Evolutionary conservation across 2,329 filamentous ascomycete genomes (phyloP), one percentile per base, ranked within the genome.

Genomic region (Penicillium vulpinum): DNA sequence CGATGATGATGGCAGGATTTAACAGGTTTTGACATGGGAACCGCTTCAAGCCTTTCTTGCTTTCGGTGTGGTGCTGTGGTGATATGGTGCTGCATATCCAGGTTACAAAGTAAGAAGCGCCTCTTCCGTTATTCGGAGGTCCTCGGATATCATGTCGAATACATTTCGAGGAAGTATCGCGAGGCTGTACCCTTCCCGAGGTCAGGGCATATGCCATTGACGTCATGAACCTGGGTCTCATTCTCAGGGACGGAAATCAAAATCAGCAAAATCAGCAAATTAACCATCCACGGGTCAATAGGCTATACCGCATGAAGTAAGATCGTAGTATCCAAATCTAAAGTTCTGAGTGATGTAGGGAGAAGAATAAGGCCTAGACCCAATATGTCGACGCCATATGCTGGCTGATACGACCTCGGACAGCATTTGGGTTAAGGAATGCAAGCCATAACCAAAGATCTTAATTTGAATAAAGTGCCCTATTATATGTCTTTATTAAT

Each of bases 181-280:
- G n/a, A n/a, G n/a, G n/a, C n/a, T n/a, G n/a, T n/a, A n/a, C n/a
- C n/a, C n/a, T n/a, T n/a, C n/a, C n/a, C 10, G 29, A 13, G 10
- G 7, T 31, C 46, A 51, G 58, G 43, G 33, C 36, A 22, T 33
- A 48, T 47, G 18, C 21, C n/a, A 8, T 38, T 62, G 62, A 64
- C 62, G 62, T 64, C 62, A 63, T 57, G 4, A 36, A 28, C 38
- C 54, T 58, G 46, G 52, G 40, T 52, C 16, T 52, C 16, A 57
- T 54, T 29, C 28, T 48, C 57, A 60, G 59, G 51, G 56, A 59
- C 60, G 22, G 10, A 38, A 11, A 38, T 29, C 9, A 47, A 38
- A 50, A 28, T 11, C 13, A 36, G 4, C 9, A 47, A 38, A 50
- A 28, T 11, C 13, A 36, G 4, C n/a, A 41, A 50, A 21, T 40